phyloP scores from a whole-genome alignment of 306 rosid genomes.

The cucumber (Cucumis sativus) region DNA sequence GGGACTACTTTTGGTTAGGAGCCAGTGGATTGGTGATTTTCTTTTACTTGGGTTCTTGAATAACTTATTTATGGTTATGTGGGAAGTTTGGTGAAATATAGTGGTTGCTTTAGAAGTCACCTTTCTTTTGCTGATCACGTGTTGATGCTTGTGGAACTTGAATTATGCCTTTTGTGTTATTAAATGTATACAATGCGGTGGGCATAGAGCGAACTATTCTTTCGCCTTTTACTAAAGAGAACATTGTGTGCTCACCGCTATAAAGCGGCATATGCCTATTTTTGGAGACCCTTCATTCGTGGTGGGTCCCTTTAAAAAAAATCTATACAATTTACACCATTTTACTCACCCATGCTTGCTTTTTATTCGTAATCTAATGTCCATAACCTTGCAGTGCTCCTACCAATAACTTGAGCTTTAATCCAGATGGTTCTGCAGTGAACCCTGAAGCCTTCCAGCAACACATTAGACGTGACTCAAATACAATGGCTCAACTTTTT shows the following conservation, averaged over 20 bases:
- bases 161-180: neutral
- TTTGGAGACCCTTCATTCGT: too few species aligned
- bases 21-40: neutral
- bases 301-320: too few species aligned
- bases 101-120: neutral
- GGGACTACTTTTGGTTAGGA: neutral
- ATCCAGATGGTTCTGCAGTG: constrained; percentile 82
- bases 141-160: neutral
- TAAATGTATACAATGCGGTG: constrained; percentile 10
- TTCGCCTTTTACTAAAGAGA: constrained; percentile 53
- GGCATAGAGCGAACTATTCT: constrained; percentile 40
- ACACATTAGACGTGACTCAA: constrained; percentile 62
- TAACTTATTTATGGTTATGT: neutral
- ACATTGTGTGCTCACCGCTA: too few species aligned
- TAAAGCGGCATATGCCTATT: too few species aligned
- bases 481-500: constrained; percentile 52
- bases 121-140: neutral
- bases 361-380: neutral
- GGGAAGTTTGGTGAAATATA: neutral
- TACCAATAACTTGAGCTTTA: constrained; percentile 48
- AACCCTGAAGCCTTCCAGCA: constrained; percentile 88
- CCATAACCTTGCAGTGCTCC: constrained; percentile 43
- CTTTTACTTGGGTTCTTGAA: neutral
- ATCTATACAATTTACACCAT: neutral
- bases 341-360: neutral